These are phyloP conservation scores for Bisporella sp. DNA, from an alignment of 2,329 filamentous ascomycete species.

Conservation along the genomic window DNA sequence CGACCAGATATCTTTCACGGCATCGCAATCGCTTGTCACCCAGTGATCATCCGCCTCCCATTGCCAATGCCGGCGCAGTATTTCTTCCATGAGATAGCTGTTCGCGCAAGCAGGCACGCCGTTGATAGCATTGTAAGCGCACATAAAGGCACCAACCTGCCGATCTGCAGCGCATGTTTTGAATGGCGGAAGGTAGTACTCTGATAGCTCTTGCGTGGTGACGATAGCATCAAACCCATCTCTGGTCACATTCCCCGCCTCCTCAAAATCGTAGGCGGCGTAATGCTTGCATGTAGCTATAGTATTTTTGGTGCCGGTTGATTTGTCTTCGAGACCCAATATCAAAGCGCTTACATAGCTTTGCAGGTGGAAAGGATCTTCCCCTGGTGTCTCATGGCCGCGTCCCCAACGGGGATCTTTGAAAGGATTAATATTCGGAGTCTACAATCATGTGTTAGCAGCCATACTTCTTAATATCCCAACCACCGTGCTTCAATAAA, in stretches of 20 bases:
- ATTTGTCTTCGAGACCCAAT: background rate
- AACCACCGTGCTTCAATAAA: too few relatives aligned
- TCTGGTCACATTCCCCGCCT: background rate
- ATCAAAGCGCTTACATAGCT: background rate
- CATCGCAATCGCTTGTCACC: background rate
- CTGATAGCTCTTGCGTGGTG: background rate
- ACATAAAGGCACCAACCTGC: background rate
- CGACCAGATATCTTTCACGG: background rate
- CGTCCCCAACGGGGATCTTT: background rate
- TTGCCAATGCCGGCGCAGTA: background rate
- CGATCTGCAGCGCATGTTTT: background rate
- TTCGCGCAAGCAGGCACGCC: background rate
- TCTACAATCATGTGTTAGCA: background rate
- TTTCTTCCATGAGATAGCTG: background rate
- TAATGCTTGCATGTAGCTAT: background rate
- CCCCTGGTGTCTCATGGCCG: background rate
- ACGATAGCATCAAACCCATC: background rate
- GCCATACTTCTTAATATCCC: too few relatives aligned
- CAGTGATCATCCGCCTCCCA: background rate
- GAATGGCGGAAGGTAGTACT: background rate
- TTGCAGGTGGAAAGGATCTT: background rate
- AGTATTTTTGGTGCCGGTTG: background rate
- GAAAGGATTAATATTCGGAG: background rate
- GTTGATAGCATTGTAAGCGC: background rate
- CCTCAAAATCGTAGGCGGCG: background rate